phyloP scores from a whole-genome alignment of 768 basidiomycete genomes.

The Leccinellum albellum region DNA sequence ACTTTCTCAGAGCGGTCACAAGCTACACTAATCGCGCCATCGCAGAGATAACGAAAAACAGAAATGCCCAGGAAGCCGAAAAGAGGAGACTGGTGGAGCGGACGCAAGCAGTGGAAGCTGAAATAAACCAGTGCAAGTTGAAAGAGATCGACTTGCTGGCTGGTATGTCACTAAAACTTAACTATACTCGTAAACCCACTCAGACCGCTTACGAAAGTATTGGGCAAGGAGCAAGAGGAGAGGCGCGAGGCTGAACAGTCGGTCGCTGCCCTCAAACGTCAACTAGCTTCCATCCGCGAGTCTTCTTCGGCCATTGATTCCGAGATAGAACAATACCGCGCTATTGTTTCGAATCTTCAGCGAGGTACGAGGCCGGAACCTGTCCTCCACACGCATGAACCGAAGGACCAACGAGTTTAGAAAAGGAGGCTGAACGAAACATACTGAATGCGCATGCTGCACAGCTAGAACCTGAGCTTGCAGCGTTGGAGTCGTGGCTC shows the following conservation, averaged over 20 bases:
- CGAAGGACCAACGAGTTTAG: constrained; percentile 32
- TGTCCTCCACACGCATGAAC: neutral
- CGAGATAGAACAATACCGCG: constrained; percentile 72
- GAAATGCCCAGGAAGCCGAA: constrained; percentile 56
- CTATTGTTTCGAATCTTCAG: constrained; percentile 54
- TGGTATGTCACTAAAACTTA: constrained; percentile 44
- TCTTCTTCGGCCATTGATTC: constrained; percentile 53
- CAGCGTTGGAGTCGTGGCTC: constrained; percentile 52
- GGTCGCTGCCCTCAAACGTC: constrained; percentile 58
- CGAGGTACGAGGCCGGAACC: constrained; percentile 46
- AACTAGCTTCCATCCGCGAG: constrained; percentile 61
- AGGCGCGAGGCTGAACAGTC: constrained; percentile 64
- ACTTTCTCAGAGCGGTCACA: constrained; percentile 69
- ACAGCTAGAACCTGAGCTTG: constrained; percentile 51
- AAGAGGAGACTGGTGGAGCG: constrained; percentile 63
- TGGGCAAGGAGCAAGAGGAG: constrained; percentile 71
- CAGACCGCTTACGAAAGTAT: constrained; percentile 35
- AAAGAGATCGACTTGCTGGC: constrained; percentile 76
- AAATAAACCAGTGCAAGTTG: constrained; percentile 73
- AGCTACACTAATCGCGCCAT: constrained; percentile 72
- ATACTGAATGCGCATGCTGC: constrained; percentile 53
- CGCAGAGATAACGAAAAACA: constrained; percentile 62
- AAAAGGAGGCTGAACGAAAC: constrained; percentile 63
- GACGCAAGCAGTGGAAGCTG: constrained; percentile 56
- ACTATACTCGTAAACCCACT: neutral